A percentile compares a stretch with the other conserved stretches of the same genome.
Conservation (phyloP, 2,329 filamentous ascomycete genomes). For the Fusarium sp. region DNA sequence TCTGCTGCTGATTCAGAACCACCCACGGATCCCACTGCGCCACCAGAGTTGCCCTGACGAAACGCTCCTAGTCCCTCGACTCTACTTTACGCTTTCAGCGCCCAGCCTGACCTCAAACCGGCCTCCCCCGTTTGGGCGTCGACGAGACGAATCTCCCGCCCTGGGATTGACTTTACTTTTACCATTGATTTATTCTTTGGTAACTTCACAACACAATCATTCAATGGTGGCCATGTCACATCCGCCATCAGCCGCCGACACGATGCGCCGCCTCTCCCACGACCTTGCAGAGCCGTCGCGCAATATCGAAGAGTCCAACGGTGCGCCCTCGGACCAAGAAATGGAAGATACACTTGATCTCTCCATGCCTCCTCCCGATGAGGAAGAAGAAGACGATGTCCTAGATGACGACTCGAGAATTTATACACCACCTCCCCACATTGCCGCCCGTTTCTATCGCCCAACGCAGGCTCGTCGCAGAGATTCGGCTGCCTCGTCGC, state of each 20-base stretch:
- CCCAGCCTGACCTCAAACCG: conserved; percentile 4
- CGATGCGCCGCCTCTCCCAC: conserved; percentile 58
- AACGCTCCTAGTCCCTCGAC: conserved; percentile 2
- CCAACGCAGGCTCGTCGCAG: conserved; percentile 74
- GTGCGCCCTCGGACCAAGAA: conserved; percentile 46
- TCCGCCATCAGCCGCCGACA: conserved; percentile 41
- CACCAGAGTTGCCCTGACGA: conserved; percentile 29
- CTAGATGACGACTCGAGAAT: conserved; percentile 52
- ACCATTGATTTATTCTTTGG: conserved; percentile 5
- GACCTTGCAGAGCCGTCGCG: conserved; percentile 57
- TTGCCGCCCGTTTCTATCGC: conserved; percentile 82
- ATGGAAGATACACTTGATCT: conserved; percentile 52
- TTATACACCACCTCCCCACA: conserved; percentile 77
- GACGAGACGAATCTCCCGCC: conserved; percentile 7
- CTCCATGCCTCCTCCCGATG: conserved; percentile 53
- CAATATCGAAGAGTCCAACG: conserved; percentile 53
- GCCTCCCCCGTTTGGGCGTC: conserved; percentile 18
- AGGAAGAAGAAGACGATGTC: conserved; percentile 50
- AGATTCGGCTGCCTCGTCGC: conserved; percentile 81
- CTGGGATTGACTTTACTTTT: conserved; percentile 5
- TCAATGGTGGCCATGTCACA: conserved; percentile 27
- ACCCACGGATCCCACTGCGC: conserved; percentile 37
- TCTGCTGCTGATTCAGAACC: conserved; percentile 29
- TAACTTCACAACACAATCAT: not conserved
- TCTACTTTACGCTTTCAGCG: conserved; percentile 27